Evolutionary conservation across 768 basidiomycete genomes (phyloP).

Genomic region (Agaricus bisporus): DNA sequence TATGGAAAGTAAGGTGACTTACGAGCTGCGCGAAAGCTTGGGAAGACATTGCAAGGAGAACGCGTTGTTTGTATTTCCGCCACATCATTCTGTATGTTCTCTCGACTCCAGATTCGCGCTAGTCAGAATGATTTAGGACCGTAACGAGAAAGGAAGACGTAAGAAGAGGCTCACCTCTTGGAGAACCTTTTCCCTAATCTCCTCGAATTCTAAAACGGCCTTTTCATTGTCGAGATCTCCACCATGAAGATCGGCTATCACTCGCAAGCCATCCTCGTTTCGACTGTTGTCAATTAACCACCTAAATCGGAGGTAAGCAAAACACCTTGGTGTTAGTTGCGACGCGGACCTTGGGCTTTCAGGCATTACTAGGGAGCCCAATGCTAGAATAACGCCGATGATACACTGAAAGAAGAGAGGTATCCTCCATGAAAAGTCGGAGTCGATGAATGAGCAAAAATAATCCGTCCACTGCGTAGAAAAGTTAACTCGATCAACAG

Average conservation of each 20-base stretch:
- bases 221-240: slow-evolving; percentile 57
- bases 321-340: background rate
- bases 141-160: too few relatives aligned
- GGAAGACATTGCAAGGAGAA: slow-evolving; percentile 88
- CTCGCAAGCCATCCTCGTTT: slow-evolving; percentile 73
- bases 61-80: slow-evolving; percentile 75
- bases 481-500: background rate
- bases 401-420: slow-evolving; percentile 79
- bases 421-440: slow-evolving; percentile 77
- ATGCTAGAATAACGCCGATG: slow-evolving; percentile 70
- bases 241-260: slow-evolving; percentile 81
- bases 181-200: slow-evolving; percentile 74
- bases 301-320: slow-evolving; percentile 25
- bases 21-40: slow-evolving; percentile 90
- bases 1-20: slow-evolving; percentile 21
- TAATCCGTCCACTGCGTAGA: slow-evolving; percentile 77
- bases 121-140: background rate
- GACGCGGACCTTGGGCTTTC: slow-evolving; percentile 67
- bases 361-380: slow-evolving; percentile 76
- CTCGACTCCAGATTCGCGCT: slow-evolving; percentile 68
- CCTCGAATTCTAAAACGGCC: slow-evolving; percentile 72
- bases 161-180: slow-evolving; percentile 40
- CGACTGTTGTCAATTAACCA: slow-evolving; percentile 83
- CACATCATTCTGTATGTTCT: slow-evolving; percentile 74
- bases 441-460: slow-evolving; percentile 78